Conservation (phyloP, 2,329 filamentous ascomycete genomes). For the Cercospora brassicicola region DNA sequence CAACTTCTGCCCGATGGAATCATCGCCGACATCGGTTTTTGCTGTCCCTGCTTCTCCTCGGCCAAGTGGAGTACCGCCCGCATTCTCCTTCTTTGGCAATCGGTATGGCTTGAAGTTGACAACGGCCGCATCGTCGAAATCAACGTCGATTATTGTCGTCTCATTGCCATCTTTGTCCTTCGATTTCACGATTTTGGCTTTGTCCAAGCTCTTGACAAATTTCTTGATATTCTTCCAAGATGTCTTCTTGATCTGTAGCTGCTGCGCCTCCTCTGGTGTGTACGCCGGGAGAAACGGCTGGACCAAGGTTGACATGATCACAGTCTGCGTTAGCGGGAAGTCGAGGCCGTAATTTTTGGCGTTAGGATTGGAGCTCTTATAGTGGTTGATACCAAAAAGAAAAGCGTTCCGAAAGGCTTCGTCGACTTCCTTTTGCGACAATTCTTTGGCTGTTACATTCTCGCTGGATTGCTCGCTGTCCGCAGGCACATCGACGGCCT, state of each 20-base stretch:
- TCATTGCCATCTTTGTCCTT: slow-evolving; percentile 67
- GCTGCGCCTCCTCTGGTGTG: slow-evolving; percentile 56
- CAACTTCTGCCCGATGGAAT: slow-evolving; percentile 50
- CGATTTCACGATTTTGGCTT: slow-evolving; percentile 61
- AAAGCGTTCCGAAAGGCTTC: slow-evolving; percentile 65
- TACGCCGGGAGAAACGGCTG: slow-evolving; percentile 66
- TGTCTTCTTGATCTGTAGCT: slow-evolving; percentile 67
- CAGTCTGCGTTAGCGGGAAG: slow-evolving; percentile 64
- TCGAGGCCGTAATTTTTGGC: slow-evolving; percentile 57
- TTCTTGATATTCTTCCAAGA: slow-evolving; percentile 70
- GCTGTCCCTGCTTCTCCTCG: slow-evolving; percentile 41
- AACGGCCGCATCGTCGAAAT: slow-evolving; percentile 60
- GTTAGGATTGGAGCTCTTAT: slow-evolving; percentile 57
- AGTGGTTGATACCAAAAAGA: slow-evolving; percentile 61
- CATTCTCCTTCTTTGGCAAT: slow-evolving; percentile 58
- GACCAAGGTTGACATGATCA: slow-evolving; percentile 62
- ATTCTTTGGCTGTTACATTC: slow-evolving; percentile 33
- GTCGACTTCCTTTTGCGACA: slow-evolving; percentile 66
- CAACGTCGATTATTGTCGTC: slow-evolving; percentile 63
- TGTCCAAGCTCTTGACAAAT: slow-evolving; percentile 68
- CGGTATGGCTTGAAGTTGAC: slow-evolving; percentile 62
- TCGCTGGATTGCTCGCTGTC: slow-evolving; percentile 23
- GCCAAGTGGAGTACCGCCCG: slow-evolving; percentile 42
- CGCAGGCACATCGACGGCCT: slow-evolving; percentile 12
- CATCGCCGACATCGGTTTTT: slow-evolving; percentile 41